Conservation (phyloP, 2,329 filamentous ascomycete species). For the Conoideocrella luteorostrata region DNA sequence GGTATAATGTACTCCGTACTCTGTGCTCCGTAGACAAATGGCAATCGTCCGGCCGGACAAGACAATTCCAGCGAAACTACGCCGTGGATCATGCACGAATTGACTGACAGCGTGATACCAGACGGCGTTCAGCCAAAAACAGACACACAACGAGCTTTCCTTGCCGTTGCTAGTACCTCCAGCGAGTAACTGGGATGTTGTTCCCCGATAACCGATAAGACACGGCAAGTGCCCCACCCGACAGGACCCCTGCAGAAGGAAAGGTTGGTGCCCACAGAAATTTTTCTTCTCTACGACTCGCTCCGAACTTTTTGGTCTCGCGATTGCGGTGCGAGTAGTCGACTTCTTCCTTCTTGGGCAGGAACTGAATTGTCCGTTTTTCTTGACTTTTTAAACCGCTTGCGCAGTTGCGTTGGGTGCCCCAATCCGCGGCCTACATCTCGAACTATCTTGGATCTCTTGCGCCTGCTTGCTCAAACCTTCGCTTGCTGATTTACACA, state of each 20-base stretch:
- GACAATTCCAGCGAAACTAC: too few relatives aligned
- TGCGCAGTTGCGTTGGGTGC: background rate
- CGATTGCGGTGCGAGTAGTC: background rate
- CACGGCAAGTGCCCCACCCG: background rate
- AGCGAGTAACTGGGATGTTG: too few relatives aligned
- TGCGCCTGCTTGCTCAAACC: background rate
- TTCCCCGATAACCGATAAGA: constrained; percentile 14
- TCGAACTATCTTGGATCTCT: too few relatives aligned
- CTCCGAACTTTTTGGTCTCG: background rate
- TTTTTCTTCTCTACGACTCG: constrained; percentile 10
- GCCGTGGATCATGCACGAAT: too few relatives aligned
- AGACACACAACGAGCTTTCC: too few relatives aligned
- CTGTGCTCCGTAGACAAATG: too few relatives aligned
- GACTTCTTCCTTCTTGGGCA: background rate
- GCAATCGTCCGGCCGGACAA: too few relatives aligned
- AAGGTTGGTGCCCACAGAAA: constrained; percentile 7
- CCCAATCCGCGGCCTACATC: too few relatives aligned
- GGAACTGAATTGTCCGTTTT: background rate
- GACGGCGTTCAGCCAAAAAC: too few relatives aligned
- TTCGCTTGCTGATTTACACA: constrained; percentile 4
- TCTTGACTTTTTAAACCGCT: background rate
- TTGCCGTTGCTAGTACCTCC: too few relatives aligned
- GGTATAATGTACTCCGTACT: too few relatives aligned
- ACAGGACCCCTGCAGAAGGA: constrained; percentile 2
- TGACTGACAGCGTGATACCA: too few relatives aligned